Evolutionary conservation across 2,329 filamentous ascomycete genomes (phyloP).

Genomic region (Phialophora chinensis): DNA sequence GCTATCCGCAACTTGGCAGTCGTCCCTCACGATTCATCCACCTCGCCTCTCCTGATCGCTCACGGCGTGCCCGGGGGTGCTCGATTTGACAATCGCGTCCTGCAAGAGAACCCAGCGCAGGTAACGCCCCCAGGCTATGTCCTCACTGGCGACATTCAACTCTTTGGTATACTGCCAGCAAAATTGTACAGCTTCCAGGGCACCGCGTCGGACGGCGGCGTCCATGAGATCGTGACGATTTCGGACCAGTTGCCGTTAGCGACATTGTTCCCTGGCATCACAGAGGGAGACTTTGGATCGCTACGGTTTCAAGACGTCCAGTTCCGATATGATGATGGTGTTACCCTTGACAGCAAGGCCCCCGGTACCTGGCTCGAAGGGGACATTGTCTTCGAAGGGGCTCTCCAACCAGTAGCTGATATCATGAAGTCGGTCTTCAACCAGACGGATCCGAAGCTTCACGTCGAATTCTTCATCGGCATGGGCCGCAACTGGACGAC

Average conservation of each 20-base stretch:
- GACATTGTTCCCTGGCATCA: neutral
- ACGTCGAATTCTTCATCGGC: constrained; percentile 1
- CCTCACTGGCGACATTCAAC: constrained; percentile 3
- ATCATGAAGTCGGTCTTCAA: constrained; percentile 4
- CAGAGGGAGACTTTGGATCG: neutral
- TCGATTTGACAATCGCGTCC: neutral
- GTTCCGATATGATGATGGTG: neutral
- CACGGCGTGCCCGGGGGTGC: neutral
- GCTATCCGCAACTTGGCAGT: constrained; percentile 3
- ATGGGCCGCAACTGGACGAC: constrained; percentile 1
- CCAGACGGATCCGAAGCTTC: neutral
- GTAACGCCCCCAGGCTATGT: neutral
- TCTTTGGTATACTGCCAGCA: neutral
- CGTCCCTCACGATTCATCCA: neutral
- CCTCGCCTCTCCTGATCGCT: neutral
- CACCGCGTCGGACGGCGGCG: constrained; percentile 5
- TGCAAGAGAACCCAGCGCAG: neutral
- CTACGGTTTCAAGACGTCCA: neutral
- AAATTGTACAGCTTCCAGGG: constrained; percentile 1
- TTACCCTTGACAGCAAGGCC: neutral
- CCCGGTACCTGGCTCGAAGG: constrained; percentile 1
- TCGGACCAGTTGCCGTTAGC: neutral
- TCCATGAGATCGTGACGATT: constrained; percentile 2
- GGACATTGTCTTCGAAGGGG: neutral
- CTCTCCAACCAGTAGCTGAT: neutral